These are phyloP conservation scores for Camellia granthamiana DNA, from an alignment of 148 eudicot genomes.

Conservation along the genomic window DNA sequence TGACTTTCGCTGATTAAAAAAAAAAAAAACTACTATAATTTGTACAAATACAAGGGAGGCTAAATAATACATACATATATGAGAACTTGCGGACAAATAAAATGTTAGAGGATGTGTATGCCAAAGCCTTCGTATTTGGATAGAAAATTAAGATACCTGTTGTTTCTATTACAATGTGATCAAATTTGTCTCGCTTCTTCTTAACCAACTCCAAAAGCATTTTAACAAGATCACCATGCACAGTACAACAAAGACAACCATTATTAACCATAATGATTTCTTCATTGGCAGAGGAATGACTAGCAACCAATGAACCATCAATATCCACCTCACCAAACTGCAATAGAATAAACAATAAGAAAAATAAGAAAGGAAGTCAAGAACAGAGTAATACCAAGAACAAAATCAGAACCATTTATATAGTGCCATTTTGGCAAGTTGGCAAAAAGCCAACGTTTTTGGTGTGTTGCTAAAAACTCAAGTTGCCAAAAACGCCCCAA, in stretches of 20 bases:
- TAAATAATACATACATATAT: background rate
- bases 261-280: conserved; percentile 94
- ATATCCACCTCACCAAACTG: conserved; percentile 98
- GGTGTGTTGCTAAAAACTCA: too few relatives aligned
- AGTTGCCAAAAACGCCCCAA: too few relatives aligned
- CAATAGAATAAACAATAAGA: conserved; percentile 19
- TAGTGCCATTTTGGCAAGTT: too few relatives aligned
- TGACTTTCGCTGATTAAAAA: too few relatives aligned
- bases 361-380: background rate
- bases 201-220: conserved; percentile 81
- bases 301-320: conserved; percentile 92
- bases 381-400: background rate
- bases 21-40: background rate
- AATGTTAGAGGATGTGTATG: background rate
- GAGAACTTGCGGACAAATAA: background rate
- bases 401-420: background rate
- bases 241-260: conserved; percentile 94
- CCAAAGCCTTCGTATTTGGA: background rate
- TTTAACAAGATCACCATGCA: conserved; percentile 88
- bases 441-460: too few relatives aligned
- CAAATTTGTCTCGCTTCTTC: conserved; percentile 74
- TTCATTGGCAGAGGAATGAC: conserved; percentile 84
- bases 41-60: background rate
- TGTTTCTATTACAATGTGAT: conserved; percentile 94
- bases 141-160: conserved; percentile 51